Conservation (phyloP, 495 filamentous ascomycete species). For the Neurospora discreta region DNA sequence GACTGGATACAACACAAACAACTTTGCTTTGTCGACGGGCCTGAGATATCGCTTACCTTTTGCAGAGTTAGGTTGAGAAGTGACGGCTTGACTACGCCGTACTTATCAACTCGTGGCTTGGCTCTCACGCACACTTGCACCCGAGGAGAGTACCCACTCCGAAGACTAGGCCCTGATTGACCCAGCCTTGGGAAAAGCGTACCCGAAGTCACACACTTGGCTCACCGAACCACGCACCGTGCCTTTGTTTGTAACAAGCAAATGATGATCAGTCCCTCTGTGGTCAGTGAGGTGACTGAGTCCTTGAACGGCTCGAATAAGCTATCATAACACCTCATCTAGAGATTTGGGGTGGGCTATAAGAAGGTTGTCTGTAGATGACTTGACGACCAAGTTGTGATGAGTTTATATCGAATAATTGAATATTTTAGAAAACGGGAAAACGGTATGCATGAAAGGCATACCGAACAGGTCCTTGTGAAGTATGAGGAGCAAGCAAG, state of each 20-base stretch:
- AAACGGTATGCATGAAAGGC: neutral
- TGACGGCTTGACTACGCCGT: neutral
- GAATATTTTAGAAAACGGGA: neutral
- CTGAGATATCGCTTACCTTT: neutral
- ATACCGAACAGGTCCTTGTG: neutral
- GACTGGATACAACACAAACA: neutral
- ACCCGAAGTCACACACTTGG: neutral
- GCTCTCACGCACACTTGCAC: neutral
- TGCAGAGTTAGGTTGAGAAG: neutral
- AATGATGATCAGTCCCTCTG: neutral
- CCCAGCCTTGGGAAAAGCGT: neutral
- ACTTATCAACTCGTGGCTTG: neutral
- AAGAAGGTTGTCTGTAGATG: neutral
- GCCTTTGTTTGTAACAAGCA: neutral
- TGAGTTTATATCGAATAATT: neutral
- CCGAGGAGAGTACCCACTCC: neutral
- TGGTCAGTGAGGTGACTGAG: neutral
- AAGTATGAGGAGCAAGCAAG: neutral
- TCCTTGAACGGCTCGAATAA: neutral
- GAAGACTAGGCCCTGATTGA: neutral
- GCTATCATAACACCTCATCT: neutral
- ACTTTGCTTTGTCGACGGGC: neutral
- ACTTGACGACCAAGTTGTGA: neutral
- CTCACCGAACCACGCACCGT: neutral
- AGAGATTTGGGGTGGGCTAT: neutral